Percentiles rank a stretch among this genome's conserved stretches.
Conservation (phyloP, 192 early-diverging fungal genomes). For the Linderina pennispora region DNA sequence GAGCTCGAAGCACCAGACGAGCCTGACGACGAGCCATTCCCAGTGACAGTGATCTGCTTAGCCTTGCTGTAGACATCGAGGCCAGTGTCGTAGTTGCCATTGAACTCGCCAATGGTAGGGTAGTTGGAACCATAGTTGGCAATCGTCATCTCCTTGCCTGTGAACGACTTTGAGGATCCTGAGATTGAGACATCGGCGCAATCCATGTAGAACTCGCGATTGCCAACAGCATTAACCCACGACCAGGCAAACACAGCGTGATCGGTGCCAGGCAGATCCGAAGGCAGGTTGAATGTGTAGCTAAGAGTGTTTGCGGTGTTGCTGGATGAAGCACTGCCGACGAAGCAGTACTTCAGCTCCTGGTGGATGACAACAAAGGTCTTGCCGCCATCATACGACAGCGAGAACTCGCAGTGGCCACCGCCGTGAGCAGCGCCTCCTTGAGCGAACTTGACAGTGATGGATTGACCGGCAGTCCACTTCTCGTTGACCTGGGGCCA, state of each 20-base stretch:
- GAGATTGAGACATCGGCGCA: constrained; percentile 50
- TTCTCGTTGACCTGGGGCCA: constrained; percentile 5
- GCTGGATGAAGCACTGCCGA: background rate
- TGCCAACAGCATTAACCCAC: constrained; percentile 62
- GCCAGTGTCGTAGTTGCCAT: constrained; percentile 17
- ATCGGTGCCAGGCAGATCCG: constrained; percentile 19
- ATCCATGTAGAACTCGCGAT: constrained; percentile 62
- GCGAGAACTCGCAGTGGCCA: constrained; percentile 49
- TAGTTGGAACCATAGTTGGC: constrained; percentile 48
- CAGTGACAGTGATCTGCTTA: constrained; percentile 1
- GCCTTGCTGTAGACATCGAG: constrained; percentile 8
- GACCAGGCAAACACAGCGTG: constrained; percentile 50
- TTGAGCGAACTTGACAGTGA: constrained; percentile 22
- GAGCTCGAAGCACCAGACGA: too few relatives aligned
- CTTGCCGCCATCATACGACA: constrained; percentile 40
- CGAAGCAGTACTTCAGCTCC: constrained; percentile 25
- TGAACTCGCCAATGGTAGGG: constrained; percentile 45
- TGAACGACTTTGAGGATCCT: constrained; percentile 10
- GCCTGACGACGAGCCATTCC: too few relatives aligned
- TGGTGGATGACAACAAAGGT: constrained; percentile 37
- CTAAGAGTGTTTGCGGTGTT: constrained; percentile 3
- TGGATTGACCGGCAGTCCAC: constrained; percentile 33
- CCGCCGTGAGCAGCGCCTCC: constrained; percentile 40
- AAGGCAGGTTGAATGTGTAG: constrained; percentile 15
- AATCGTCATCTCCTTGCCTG: constrained; percentile 31